Conservation (phyloP, 331 rosid species). For the Ulmus americana region DNA sequence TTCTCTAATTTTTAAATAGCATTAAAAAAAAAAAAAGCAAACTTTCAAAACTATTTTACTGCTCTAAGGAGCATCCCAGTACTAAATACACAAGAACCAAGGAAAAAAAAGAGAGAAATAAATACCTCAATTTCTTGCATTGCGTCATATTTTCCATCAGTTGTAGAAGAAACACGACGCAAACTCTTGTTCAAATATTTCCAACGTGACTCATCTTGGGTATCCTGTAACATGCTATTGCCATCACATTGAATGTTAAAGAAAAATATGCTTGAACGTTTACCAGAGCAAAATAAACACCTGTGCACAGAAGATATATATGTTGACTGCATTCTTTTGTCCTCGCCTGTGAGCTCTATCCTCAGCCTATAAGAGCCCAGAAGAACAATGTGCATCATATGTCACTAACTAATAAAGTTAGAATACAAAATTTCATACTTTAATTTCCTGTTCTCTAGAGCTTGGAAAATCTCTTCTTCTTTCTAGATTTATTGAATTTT, state of each 20-base stretch:
- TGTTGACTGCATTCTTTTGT: conserved; percentile 82
- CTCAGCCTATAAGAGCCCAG: conserved; percentile 66
- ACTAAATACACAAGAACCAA: neutral
- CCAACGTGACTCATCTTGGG: conserved; percentile 82
- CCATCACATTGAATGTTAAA: conserved; percentile 22
- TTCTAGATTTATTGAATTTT: neutral
- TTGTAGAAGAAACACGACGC: conserved; percentile 65
- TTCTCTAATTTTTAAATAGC: neutral
- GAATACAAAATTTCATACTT: conserved; percentile 1
- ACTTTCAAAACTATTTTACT: neutral
- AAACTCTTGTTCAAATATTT: conserved; percentile 64
- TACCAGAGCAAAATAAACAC: conserved; percentile 31
- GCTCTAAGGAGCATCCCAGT: conserved; percentile 3
- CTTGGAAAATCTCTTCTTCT: neutral
- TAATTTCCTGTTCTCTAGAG: neutral
- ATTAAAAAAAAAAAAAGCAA: neutral
- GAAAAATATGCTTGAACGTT: conserved; percentile 17
- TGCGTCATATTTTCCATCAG: conserved; percentile 79
- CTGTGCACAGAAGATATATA: conserved; percentile 84
- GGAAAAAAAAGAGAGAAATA: conserved; percentile 8
- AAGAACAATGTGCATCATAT: conserved; percentile 20
- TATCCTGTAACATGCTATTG: conserved; percentile 49
- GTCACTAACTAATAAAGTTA: conserved; percentile 3
- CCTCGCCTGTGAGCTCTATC: conserved; percentile 98
- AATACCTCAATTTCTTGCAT: conserved; percentile 59